These are phyloP conservation scores for Arabidopsis thaliana DNA, from an alignment of 345 rosid genomes.

Conservation along the genomic window DNA sequence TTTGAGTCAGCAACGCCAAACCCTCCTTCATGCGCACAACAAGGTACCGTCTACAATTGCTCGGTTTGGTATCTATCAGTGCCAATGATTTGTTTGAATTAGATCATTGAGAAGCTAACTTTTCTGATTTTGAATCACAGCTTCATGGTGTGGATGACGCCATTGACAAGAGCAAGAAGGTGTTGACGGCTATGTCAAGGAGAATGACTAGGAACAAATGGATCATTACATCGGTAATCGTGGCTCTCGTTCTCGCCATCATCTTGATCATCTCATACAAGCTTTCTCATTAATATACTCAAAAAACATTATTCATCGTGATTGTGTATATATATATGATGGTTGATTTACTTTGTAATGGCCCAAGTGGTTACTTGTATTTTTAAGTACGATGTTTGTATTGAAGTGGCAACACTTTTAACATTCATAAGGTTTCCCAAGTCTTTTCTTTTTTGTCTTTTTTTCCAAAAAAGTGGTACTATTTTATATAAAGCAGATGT, in stretches of 20 bases:
- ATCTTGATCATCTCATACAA: slow-evolving; percentile 67
- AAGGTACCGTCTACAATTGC: slow-evolving; percentile 49
- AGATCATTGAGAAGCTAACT: not conserved
- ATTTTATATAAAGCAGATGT: too few relatives aligned
- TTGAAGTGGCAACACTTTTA: slow-evolving; percentile 14
- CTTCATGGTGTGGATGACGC: slow-evolving; percentile 86
- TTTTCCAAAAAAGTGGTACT: too few relatives aligned
- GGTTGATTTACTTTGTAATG: slow-evolving; percentile 26
- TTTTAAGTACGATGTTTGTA: slow-evolving; percentile 12
- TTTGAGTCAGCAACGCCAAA: slow-evolving; percentile 84
- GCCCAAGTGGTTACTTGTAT: slow-evolving; percentile 21
- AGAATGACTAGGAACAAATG: slow-evolving; percentile 88
- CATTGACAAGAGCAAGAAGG: slow-evolving; percentile 85
- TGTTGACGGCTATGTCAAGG: slow-evolving; percentile 67
- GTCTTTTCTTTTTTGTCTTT: not conserved
- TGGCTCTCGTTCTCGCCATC: slow-evolving; percentile 71
- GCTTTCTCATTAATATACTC: slow-evolving; percentile 49
- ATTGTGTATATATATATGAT: slow-evolving; percentile 26
- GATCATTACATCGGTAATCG: slow-evolving; percentile 60
- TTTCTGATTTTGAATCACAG: slow-evolving; percentile 45
- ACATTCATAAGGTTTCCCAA: slow-evolving; percentile 21
- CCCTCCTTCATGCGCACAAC: slow-evolving; percentile 80
- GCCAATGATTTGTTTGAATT: not conserved
- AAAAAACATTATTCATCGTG: slow-evolving; percentile 20
- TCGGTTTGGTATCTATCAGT: not conserved